phyloP scores from a whole-genome alignment of 148 eudicot species.

The Rhododendron molle region DNA sequence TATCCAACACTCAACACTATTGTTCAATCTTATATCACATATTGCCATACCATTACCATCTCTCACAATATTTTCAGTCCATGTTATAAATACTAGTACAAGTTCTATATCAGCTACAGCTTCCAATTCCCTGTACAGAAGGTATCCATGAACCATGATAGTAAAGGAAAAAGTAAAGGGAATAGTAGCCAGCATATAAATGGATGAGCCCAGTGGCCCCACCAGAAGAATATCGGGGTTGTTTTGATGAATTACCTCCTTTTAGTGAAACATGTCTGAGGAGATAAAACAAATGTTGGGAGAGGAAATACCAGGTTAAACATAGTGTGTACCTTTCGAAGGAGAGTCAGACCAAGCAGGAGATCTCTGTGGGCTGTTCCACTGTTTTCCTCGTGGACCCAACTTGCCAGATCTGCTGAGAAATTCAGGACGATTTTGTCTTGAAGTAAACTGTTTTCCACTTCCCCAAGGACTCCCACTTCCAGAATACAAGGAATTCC shows the following conservation, averaged over 20 bases:
- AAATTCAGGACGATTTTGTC: constrained; percentile 44
- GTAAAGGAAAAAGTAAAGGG: neutral
- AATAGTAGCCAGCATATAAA: neutral
- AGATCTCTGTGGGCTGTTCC: constrained; percentile 34
- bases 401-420: constrained; percentile 32
- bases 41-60: neutral
- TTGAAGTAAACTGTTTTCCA: constrained; percentile 14
- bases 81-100: neutral
- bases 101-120: neutral
- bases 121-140: neutral
- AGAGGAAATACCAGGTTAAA: neutral
- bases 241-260: neutral
- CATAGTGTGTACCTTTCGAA: constrained; percentile 32
- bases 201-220: neutral
- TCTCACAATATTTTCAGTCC: neutral
- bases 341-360: constrained; percentile 39
- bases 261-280: neutral
- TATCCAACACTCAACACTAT: neutral
- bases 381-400: constrained; percentile 21
- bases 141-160: neutral
- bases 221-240: neutral
- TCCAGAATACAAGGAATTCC: constrained; percentile 14
- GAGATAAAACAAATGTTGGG: neutral
- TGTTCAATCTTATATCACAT: neutral
- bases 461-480: constrained; percentile 18